Base-by-base conservation (phyloP, 805 yeast species). In the Saccharomycopsis vini region DNA sequence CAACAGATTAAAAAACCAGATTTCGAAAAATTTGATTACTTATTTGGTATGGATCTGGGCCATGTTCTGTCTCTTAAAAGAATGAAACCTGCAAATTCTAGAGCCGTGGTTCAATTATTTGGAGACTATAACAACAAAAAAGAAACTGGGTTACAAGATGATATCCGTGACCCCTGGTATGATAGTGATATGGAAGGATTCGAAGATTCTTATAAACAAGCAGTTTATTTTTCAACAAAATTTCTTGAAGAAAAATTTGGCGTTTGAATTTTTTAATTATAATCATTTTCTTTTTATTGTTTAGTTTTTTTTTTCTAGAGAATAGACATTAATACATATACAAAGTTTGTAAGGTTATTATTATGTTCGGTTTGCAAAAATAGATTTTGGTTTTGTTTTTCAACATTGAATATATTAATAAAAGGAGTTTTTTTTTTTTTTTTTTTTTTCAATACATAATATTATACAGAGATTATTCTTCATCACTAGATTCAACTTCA, bases 401-500 rank as follows among this genome's bases (percentile, higher is more conserved):
- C n/a, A n/a, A n/a, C n/a, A 26, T 26, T 26, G 10, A 9, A 26
- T 9, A 9, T 26, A 26, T 26, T 7, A 26, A 26, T 26, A 26
- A 9, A 9, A 26, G 10, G 29, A 26, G 29, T 26, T 26, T 26
- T 26, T 9, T 26, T 26, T 26, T 26, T 26, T 26, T 26, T 26
- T 26, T 26, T 26, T 26, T 26, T 26, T 26, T 26, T 7, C 29
- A 9, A 12, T 9, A 9, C 12, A 26, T 26, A 7, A 26, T 12
- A 26, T 26, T 26, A 12, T 26, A 26, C 10, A 26, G 12, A 26
- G 15, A 10, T 32, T 40, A 31, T 2, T 45, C 48, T 9, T 48
- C 51, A 40, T 48, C 51, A 36, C 49, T 45, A 7, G 49, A 45
- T 6, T 36, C 50, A 24, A 48, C n/a, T 13, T 40, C 47, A 19